phyloP scores from a whole-genome alignment of 2,329 filamentous ascomycete genomes.

The Claviceps quebecensis region DNA sequence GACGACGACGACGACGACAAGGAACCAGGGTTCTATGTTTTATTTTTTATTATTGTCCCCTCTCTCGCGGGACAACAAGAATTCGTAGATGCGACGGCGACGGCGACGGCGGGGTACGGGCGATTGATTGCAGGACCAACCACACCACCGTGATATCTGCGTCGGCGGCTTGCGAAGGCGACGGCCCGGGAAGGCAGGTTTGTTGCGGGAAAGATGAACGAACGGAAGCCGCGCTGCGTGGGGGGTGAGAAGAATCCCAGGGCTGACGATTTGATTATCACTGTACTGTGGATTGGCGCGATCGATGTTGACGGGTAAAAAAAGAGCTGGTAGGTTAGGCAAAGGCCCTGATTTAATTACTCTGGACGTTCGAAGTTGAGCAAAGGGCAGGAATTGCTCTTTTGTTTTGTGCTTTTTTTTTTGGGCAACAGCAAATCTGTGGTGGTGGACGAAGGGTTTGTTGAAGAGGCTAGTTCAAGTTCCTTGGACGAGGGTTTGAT shows the following conservation, averaged over 20 bases:
- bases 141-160: slow-evolving; percentile 1
- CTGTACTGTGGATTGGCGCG: no score
- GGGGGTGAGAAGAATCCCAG: no score
- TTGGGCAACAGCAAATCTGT: no score
- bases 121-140: slow-evolving; percentile 2
- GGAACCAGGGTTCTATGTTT: not conserved
- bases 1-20: not conserved
- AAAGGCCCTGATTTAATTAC: no score
- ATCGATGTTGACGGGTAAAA: not conserved
- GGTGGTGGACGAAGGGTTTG: no score
- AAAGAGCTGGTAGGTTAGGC: not conserved
- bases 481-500: not conserved
- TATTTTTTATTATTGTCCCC: no score
- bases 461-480: not conserved
- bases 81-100: not conserved
- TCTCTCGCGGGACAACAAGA: not conserved
- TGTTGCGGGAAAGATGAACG: not conserved
- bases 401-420: no score
- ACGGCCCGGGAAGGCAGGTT: not conserved
- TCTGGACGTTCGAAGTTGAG: no score
- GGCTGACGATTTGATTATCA: no score
- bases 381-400: no score
- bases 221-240: not conserved
- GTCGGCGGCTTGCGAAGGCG: not conserved
- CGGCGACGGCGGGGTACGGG: not conserved